Base-by-base conservation (phyloP, 345 rosid species). In the Punica granatum region DNA sequence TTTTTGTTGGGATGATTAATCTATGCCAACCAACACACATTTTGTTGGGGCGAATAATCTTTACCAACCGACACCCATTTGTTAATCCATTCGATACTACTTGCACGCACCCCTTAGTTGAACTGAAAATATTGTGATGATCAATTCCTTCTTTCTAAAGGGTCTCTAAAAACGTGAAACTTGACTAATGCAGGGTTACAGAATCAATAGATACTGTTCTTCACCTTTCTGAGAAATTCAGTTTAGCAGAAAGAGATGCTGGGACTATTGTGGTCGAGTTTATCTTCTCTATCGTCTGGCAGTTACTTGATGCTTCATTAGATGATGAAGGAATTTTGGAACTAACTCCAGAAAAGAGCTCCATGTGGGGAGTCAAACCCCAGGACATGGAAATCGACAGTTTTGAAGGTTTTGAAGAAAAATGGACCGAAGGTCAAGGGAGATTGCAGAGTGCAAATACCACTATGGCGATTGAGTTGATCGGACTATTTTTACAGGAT, bases 261-360 rank as follows among this genome's bases (percentile, higher is more conserved):
- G 92, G 96, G 73, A 32, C 82, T 74, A 75, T 86, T 72, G 63
- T 90, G 58, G 96, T 81, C 35, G 83, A 81, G 69, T 86, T 85
- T 63, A 75, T 94, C 51, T 89, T 91, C 81, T 78, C 85, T 70
- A 67, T 82, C 60, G 87, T 83, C 73, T 89, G 89, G 80, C 93
- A 85, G 77, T 75, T 94, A 69, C 60, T 94, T 75, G 98, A 94
- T 82, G 98, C 96, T 16, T 82, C 88, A 25, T 76, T 91, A 77
- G 90, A 86, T 69, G 98, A 91, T 73, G 98, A 94, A 80, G 92
- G 93, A 53, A 77, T 94, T 72, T 75, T 91, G 70, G 95, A 86
- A 72, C 80, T 75, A 64, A 84, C 80, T 58, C 74, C 82, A 65
- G 92, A 88, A 70, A 66, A 80, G 71, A 83, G 71, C 42, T 85